phyloP scores from a whole-genome alignment of 768 basidiomycete genomes.

The Cyclocybe aegerita region DNA sequence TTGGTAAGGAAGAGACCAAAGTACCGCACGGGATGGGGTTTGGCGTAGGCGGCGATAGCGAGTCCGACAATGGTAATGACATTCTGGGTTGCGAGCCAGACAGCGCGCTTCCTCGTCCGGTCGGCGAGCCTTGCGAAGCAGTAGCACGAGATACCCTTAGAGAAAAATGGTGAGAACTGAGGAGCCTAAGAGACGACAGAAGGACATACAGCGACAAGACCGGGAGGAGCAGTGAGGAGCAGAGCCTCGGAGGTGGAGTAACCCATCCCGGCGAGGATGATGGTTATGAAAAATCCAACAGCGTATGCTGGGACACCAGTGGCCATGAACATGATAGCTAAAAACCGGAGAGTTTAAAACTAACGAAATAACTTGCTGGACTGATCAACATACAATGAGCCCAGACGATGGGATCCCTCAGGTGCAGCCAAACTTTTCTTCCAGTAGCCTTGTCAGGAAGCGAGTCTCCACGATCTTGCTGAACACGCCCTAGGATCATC shows the following conservation, averaged over 20 bases:
- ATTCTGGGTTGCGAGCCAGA: slow-evolving; percentile 30
- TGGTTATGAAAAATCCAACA: slow-evolving; percentile 32
- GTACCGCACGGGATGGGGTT: slow-evolving; percentile 27
- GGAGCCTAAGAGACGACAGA: background rate
- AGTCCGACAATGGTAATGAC: slow-evolving; percentile 31
- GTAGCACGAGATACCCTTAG: slow-evolving; percentile 31
- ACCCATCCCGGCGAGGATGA: slow-evolving; percentile 33
- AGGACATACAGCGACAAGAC: slow-evolving; percentile 26
- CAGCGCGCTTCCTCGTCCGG: slow-evolving; percentile 28
- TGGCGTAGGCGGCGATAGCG: slow-evolving; percentile 25
- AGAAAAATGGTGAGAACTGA: background rate
- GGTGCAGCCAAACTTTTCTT: slow-evolving; percentile 30
- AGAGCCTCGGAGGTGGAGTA: slow-evolving; percentile 25
- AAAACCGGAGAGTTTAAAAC: background rate
- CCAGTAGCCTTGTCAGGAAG: slow-evolving; percentile 30
- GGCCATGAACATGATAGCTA: slow-evolving; percentile 34
- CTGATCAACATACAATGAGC: slow-evolving; percentile 23
- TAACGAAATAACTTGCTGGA: background rate
- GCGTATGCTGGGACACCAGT: slow-evolving; percentile 35
- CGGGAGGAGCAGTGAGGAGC: slow-evolving; percentile 32
- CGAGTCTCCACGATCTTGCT: slow-evolving; percentile 36
- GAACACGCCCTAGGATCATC: slow-evolving; percentile 28
- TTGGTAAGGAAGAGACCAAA: slow-evolving; percentile 37
- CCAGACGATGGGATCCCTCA: slow-evolving; percentile 37
- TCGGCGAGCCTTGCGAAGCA: slow-evolving; percentile 37